phyloP scores from a whole-genome alignment of 2,329 filamentous ascomycete genomes.

The Aulographum hederae region DNA sequence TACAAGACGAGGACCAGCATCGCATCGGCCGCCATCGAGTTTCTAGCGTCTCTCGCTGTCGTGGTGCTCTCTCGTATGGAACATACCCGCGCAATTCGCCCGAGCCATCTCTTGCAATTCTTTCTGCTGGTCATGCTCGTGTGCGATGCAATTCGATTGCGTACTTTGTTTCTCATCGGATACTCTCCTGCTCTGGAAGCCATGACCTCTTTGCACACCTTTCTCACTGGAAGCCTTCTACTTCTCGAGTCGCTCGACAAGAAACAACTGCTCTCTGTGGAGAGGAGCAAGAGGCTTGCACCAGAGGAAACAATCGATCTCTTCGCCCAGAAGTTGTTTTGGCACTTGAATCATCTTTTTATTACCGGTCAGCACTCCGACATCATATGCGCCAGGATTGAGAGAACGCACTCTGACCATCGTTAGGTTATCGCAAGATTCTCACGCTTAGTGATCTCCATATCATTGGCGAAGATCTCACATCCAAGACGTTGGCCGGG shows the following conservation, averaged over 20 bases:
- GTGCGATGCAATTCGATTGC: slow-evolving; percentile 11
- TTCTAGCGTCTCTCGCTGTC: slow-evolving; percentile 8
- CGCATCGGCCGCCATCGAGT: slow-evolving; percentile 10
- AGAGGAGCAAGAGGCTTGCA: slow-evolving; percentile 8
- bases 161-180: slow-evolving; percentile 11
- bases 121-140: slow-evolving; percentile 12
- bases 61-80: slow-evolving; percentile 10
- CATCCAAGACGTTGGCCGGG: not conserved
- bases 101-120: slow-evolving; percentile 12
- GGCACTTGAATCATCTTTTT: slow-evolving; percentile 19
- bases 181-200: slow-evolving; percentile 7
- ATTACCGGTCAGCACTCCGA: too few relatives aligned
- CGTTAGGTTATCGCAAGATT: not conserved
- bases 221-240: slow-evolving; percentile 9
- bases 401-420: too few relatives aligned
- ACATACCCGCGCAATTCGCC: slow-evolving; percentile 11
- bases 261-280: slow-evolving; percentile 8
- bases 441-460: not conserved
- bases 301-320: slow-evolving; percentile 20
- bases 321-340: slow-evolving; percentile 17
- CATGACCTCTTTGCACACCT: slow-evolving; percentile 8
- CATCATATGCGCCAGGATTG: too few relatives aligned
- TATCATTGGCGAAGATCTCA: not conserved
- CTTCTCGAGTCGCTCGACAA: slow-evolving; percentile 13
- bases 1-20: slow-evolving; percentile 10